Evolutionary conservation across 176 grass and related monocot species (phyloP).

Genomic region (Cymbopogon citratus): DNA sequence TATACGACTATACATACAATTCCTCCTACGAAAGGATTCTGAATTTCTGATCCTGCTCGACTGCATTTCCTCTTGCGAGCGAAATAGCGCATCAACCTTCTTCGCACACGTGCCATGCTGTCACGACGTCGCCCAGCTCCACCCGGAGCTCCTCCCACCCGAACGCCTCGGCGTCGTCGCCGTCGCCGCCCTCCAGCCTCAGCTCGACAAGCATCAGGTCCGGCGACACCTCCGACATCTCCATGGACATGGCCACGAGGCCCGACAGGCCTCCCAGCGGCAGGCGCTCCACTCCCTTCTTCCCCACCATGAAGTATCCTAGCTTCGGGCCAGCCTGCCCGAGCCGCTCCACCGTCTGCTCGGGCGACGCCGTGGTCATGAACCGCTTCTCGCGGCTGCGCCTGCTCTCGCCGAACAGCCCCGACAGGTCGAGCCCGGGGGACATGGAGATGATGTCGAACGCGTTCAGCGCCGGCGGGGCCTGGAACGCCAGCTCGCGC

Average conservation of each 20-base stretch:
- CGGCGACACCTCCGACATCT: constrained; percentile 58
- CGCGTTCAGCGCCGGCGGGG: constrained; percentile 52
- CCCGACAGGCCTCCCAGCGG: constrained; percentile 39
- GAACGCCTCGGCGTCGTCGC: constrained; percentile 34
- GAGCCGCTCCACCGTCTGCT: constrained; percentile 55
- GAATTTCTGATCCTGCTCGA: neutral
- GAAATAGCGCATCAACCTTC: constrained; percentile 14
- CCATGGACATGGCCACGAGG: constrained; percentile 54
- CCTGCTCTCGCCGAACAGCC: constrained; percentile 49
- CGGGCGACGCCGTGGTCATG: constrained; percentile 56
- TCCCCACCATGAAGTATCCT: constrained; percentile 63
- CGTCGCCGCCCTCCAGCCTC: constrained; percentile 39
- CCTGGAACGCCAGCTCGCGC: constrained; percentile 35
- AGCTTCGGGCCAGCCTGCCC: constrained; percentile 43
- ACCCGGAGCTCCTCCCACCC: constrained; percentile 62
- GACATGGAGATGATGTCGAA: constrained; percentile 92
- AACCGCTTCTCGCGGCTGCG: constrained; percentile 55
- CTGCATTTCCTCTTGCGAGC: neutral
- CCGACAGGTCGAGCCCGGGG: constrained; percentile 64
- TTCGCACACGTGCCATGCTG: constrained; percentile 58
- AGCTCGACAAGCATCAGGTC: constrained; percentile 72
- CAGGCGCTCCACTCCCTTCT: constrained; percentile 37
- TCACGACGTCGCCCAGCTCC: constrained; percentile 68
- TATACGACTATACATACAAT: constrained; percentile 16
- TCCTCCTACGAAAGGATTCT: constrained; percentile 8